Evolutionary conservation across 2,329 filamentous ascomycete species (phyloP).

Genomic region (Graphilbum sp.): DNA sequence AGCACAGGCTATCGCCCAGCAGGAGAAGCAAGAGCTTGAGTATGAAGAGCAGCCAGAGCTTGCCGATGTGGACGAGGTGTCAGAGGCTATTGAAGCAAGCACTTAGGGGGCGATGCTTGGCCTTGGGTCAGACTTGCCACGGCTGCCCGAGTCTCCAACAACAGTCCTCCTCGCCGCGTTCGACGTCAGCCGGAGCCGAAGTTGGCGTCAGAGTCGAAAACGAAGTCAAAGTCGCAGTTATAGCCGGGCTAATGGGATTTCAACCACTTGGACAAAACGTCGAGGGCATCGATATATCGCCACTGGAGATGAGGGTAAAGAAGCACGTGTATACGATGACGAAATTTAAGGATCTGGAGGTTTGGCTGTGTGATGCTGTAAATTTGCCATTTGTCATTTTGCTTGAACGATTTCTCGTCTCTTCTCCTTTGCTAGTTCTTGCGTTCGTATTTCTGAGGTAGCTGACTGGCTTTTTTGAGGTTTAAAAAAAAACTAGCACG

Average conservation of each 20-base stretch:
- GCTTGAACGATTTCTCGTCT: too few relatives aligned
- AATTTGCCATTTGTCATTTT: too few relatives aligned
- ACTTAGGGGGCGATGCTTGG: constrained; percentile 16
- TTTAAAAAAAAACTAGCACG: too few relatives aligned
- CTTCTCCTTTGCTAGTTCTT: too few relatives aligned
- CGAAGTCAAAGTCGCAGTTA: neutral
- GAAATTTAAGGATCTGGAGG: neutral
- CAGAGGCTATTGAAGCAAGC: constrained; percentile 19
- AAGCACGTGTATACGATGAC: constrained; percentile 5
- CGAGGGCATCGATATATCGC: neutral
- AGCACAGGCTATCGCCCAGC: constrained; percentile 87
- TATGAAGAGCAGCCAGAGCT: constrained; percentile 30
- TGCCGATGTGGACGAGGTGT: constrained; percentile 32
- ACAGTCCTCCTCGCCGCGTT: constrained; percentile 14
- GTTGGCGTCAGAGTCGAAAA: constrained; percentile 2
- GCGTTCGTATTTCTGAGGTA: too few relatives aligned
- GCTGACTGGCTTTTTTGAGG: too few relatives aligned
- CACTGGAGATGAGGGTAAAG: neutral
- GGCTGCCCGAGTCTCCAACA: constrained; percentile 11
- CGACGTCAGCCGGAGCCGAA: constrained; percentile 2
- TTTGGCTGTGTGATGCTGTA: too few relatives aligned
- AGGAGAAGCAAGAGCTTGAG: constrained; percentile 59
- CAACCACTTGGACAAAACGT: neutral
- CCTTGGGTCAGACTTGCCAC: constrained; percentile 7
- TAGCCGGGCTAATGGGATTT: neutral